A percentile compares a stretch with the other conserved stretches of the same genome.
Conservation (phyloP, 768 basidiomycete genomes). For the Lactarius vividus region DNA sequence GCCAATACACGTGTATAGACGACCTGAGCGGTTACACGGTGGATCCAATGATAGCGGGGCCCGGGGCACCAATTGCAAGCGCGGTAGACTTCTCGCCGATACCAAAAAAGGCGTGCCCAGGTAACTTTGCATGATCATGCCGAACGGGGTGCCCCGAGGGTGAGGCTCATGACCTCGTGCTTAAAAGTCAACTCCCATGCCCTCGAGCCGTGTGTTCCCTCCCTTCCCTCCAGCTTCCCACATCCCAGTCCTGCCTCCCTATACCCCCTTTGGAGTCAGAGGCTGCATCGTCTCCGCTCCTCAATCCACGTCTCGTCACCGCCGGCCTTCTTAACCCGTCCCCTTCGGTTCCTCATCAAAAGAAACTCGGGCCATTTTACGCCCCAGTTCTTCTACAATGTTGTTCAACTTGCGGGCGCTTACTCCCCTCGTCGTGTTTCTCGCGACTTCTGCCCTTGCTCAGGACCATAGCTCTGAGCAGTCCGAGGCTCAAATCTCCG, state of each 20-base stretch:
- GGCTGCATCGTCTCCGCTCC: not conserved
- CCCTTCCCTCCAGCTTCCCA: not conserved
- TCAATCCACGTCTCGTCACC: not conserved
- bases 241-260: not conserved
- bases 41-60: not conserved
- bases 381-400: not conserved
- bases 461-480: constrained; percentile 19
- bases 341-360: not conserved
- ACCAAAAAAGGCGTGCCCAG: not conserved
- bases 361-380: not conserved
- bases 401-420: not conserved
- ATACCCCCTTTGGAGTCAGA: not conserved
- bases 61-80: not conserved
- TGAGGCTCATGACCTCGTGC: constrained; percentile 2
- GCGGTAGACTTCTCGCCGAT: not conserved
- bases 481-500: constrained; percentile 16
- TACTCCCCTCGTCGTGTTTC: not conserved
- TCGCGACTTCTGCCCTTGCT: not conserved
- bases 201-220: not conserved
- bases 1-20: not conserved
- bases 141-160: not conserved
- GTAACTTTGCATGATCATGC: not conserved
- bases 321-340: too few relatives aligned
- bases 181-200: not conserved
- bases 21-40: not conserved